Conservation (phyloP, 371 early-diverging fungal species). For the Blakeslea trispora region DNA sequence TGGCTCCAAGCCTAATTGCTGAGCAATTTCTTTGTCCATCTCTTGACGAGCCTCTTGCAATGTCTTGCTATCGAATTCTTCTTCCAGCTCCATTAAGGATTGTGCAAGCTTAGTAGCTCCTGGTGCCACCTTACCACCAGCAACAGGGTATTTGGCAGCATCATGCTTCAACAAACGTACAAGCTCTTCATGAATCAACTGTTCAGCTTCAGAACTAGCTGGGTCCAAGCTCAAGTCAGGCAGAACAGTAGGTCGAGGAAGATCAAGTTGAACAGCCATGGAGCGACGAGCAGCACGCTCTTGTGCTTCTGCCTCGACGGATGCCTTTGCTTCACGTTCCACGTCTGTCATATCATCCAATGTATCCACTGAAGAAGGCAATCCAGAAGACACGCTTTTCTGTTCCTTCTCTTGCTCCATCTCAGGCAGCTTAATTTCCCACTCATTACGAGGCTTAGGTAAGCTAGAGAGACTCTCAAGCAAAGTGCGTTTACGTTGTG, state of each 20-base stretch:
- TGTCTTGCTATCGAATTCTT: constrained; percentile 49
- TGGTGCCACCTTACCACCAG: constrained; percentile 57
- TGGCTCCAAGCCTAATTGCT: constrained; percentile 21
- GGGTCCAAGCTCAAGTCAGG: constrained; percentile 7
- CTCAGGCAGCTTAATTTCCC: constrained; percentile 89
- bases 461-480: constrained; percentile 62
- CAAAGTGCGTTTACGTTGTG: constrained; percentile 53
- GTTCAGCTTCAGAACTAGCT: constrained; percentile 15
- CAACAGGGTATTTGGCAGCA: constrained; percentile 69
- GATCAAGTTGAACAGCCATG: constrained; percentile 69
- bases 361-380: not conserved
- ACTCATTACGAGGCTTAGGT: constrained; percentile 94
- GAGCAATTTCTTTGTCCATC: constrained; percentile 40
- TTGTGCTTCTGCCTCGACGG: constrained; percentile 41
- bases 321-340: constrained; percentile 55
- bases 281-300: constrained; percentile 65
- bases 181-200: constrained; percentile 69
- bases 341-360: constrained; percentile 73
- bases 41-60: constrained; percentile 47
- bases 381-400: constrained; percentile 12
- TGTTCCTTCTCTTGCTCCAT: constrained; percentile 48
- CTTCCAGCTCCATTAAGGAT: constrained; percentile 43
- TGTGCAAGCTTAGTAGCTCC: constrained; percentile 40
- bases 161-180: constrained; percentile 65
- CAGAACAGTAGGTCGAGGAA: constrained; percentile 76